phyloP scores from a whole-genome alignment of 768 basidiomycete genomes.

The Podaxis sp. region DNA sequence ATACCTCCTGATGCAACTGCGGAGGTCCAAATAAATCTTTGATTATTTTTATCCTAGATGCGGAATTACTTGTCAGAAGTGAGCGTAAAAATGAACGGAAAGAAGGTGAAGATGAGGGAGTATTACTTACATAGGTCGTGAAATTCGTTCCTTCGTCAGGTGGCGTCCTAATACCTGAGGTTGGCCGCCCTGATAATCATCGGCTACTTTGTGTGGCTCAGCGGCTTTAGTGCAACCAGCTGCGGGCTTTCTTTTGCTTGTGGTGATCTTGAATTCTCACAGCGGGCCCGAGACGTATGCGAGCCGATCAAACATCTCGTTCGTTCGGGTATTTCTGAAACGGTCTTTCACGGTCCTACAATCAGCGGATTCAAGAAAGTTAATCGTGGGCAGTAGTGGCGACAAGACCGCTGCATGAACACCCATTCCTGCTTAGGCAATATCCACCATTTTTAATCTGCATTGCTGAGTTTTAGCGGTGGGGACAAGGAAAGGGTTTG shows the following conservation, averaged over 20 bases:
- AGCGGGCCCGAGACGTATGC: constrained; percentile 25
- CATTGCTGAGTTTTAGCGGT: constrained; percentile 11
- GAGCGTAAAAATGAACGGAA: too few relatives aligned
- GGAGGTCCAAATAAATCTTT: too few relatives aligned
- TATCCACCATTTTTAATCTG: constrained; percentile 24
- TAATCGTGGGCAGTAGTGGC: constrained; percentile 31
- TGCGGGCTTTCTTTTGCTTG: constrained; percentile 32
- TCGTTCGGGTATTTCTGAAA: constrained; percentile 31
- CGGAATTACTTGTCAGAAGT: too few relatives aligned
- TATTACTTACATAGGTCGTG: constrained; percentile 35
- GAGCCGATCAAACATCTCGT: constrained; percentile 22
- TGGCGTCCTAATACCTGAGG: constrained; percentile 30
- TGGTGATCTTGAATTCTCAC: constrained; percentile 28
- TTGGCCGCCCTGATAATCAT: not conserved
- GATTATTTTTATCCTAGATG: too few relatives aligned
- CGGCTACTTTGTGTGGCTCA: not conserved
- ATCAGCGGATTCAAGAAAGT: constrained; percentile 34
- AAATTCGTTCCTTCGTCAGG: constrained; percentile 35
- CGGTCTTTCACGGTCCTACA: constrained; percentile 35
- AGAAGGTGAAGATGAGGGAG: too few relatives aligned
- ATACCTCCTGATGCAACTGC: too few relatives aligned
- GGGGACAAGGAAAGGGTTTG: not conserved
- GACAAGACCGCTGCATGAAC: constrained; percentile 22
- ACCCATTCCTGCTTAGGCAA: constrained; percentile 26
- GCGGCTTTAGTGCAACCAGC: not conserved